Evolutionary conservation across 139 green algal species (phyloP).

Genomic region (Raphidocelis subcapitata): DNA sequence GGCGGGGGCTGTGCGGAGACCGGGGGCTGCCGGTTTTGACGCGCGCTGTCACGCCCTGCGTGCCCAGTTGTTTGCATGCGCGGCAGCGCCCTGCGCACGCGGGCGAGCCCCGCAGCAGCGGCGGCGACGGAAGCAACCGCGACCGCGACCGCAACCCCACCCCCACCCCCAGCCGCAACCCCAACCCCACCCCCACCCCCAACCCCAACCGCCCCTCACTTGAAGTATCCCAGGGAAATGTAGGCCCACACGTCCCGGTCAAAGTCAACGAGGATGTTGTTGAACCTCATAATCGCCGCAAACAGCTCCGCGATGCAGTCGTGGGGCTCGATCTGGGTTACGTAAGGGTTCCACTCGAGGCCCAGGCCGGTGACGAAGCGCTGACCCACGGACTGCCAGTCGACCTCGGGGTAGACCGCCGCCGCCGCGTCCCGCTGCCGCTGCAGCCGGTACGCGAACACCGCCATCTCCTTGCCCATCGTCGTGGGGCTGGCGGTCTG

Average conservation of each 20-base stretch:
- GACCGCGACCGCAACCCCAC: no score
- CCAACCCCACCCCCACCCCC: no score
- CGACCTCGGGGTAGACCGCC: constrained; percentile 88
- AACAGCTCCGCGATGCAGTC: constrained; percentile 99
- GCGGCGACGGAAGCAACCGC: no score
- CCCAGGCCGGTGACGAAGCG: constrained; percentile 65
- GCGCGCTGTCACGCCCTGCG: no score
- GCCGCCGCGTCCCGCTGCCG: constrained; percentile 66
- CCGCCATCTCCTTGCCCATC: constrained; percentile 98
- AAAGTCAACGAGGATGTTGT: constrained; percentile 97
- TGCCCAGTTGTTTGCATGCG: no score
- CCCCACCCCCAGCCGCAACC: no score
- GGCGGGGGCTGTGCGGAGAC: no score
- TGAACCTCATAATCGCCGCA: constrained; percentile 85
- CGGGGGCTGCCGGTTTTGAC: no score
- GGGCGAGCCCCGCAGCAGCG: no score
- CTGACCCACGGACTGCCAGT: constrained; percentile 83
- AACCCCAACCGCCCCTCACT: constrained; percentile 26
- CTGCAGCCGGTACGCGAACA: constrained; percentile 84
- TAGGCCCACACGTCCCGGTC: constrained; percentile 98
- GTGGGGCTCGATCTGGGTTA: constrained; percentile 97
- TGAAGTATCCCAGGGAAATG: constrained; percentile 99
- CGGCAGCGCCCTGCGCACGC: no score
- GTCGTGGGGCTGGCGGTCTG: constrained; percentile 97
- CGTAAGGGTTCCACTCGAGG: constrained; percentile 89